Base-by-base conservation (phyloP, 1,284 basidiomycete species). In the Erythrobasidium hasegawianum region DNA sequence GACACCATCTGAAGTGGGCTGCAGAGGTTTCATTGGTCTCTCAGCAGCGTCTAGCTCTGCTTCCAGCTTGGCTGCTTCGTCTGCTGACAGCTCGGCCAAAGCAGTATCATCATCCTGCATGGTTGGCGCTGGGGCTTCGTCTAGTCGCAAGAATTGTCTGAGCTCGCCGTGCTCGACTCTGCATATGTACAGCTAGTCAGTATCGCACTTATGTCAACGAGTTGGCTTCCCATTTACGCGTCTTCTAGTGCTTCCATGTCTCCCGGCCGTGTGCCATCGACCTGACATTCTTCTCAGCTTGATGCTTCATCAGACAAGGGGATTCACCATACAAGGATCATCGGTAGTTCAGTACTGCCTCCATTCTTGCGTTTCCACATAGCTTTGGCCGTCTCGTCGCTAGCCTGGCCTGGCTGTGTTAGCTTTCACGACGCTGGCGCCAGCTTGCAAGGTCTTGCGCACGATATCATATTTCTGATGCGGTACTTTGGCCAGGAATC, bases 151-250 rank as follows among this genome's bases (percentile, higher is more conserved):
- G 55, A 57, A 65, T 22, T 65, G 62, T 11, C 62, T 40, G 2
- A 65, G 55, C 47, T 65, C 62, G 18, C 62, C 62, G 18, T 50
- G 57, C 47, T 65, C 62, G 56, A 65, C 62, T 24, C 61, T 64
- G 53, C 29, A 5, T 26, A 20, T 14, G 24, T 39, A 18, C 29
- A 40, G n/a, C n/a, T n/a, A 7, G 33, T 29, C 38, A 8, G 39
- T 7, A 27, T 58, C 20, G 27, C 1, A 26, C 16, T 33, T 20
- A 24, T 2, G 20, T 22, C 4, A 47, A 7, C 16, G 8, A 5
- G 16, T 5, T 47, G 16, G 43, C 16, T n/a, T n/a, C n/a, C 18
- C 11, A 49, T 54, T 33, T 53, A 64, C 62, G 62, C 62, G 20
- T 65, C 56, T 26, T 65, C 62, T n/a, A 65, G 56, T 33, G 57